Evolutionary conservation across 1,284 basidiomycete species (phyloP), one percentile per base, ranked within the genome.

Genomic region (Cerrena zonata): DNA sequence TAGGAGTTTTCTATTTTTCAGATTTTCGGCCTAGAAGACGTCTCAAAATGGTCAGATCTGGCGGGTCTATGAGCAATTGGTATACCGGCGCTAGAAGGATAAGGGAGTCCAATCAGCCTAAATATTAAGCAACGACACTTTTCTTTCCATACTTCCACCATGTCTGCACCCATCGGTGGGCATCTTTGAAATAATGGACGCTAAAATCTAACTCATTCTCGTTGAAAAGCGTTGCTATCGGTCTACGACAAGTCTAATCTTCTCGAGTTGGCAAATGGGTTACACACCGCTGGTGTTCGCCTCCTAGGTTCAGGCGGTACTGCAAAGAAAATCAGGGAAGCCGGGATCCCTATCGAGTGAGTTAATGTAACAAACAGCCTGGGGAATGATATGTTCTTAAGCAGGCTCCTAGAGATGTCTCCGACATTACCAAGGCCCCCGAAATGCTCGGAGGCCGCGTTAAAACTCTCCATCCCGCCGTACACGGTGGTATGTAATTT

Each of bases 401-500:
- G 47, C 24, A 39, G 30, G 21, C 10, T 21, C n/a, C 25, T 58
- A 97, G 94, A 58, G 96, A 99, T 81, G 94, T 99, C 42, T 93
- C 94, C 19, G 91, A 94, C 64, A 90, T 99, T 71, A 99, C 96
- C 47, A 95, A 95, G 65, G 94, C 94, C 1, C 96, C 95, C n/a
- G 96, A 99, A 71, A 99, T 99, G 93, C 81, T 99, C 13, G 94
- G 95, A 50, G 96, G 96, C 40, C 81, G 96, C 56, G 96, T 99
- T 57, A 99, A 99, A 77, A 99, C 96, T 4, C 82, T 99, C n/a
- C 96, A 99, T 66, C 96, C 96, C 47, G 94, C 90, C 19, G 92
- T 99, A 22, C 96, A 99, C 67, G 96, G 96, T 65, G 96, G 94
- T 91, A 58, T 54, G 73, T 54, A 38, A 27, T 11, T 15, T 26